Evolutionary conservation across 2,329 filamentous ascomycete species (phyloP).

Genomic region (Scolecobasidium constrictum): DNA sequence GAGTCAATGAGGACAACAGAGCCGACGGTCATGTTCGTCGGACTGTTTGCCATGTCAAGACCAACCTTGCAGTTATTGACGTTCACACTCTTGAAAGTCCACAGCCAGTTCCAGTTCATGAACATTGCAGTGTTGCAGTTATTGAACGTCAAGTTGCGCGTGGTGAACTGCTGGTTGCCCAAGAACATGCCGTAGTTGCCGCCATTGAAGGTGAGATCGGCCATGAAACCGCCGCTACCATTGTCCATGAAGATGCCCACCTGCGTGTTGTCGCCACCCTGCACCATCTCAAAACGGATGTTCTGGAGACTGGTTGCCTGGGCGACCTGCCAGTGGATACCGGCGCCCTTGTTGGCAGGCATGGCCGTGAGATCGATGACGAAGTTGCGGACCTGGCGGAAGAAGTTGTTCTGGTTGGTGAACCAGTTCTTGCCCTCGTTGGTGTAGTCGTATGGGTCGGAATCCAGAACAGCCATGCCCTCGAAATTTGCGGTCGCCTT

Average conservation of each 20-base stretch:
- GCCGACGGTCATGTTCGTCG: slow-evolving; percentile 65
- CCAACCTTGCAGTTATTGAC: slow-evolving; percentile 37
- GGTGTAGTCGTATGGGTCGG: slow-evolving; percentile 65
- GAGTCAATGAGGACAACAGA: slow-evolving; percentile 78
- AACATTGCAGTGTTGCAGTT: slow-evolving; percentile 38
- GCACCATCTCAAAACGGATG: slow-evolving; percentile 46
- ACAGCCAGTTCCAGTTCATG: slow-evolving; percentile 46
- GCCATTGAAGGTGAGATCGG: slow-evolving; percentile 49
- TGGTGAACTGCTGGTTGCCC: slow-evolving; percentile 54
- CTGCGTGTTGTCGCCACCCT: slow-evolving; percentile 38
- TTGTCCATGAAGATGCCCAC: slow-evolving; percentile 51
- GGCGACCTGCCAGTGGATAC: slow-evolving; percentile 59
- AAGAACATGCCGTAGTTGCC: slow-evolving; percentile 49
- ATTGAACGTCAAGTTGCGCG: slow-evolving; percentile 40
- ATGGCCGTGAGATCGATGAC: slow-evolving; percentile 36
- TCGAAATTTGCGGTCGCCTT: slow-evolving; percentile 53
- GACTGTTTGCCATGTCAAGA: slow-evolving; percentile 44
- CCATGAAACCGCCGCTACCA: slow-evolving; percentile 49
- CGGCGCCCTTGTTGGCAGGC: slow-evolving; percentile 20
- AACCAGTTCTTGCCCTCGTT: slow-evolving; percentile 43
- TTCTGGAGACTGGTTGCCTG: slow-evolving; percentile 56
- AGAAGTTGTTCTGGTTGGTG: slow-evolving; percentile 46
- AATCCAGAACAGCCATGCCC: slow-evolving; percentile 83
- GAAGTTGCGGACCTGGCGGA: slow-evolving; percentile 44
- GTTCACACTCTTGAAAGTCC: slow-evolving; percentile 35